Evolutionary conservation across 2,329 filamentous ascomycete genomes (phyloP).

Genomic region (Exophiala oligosperma): DNA sequence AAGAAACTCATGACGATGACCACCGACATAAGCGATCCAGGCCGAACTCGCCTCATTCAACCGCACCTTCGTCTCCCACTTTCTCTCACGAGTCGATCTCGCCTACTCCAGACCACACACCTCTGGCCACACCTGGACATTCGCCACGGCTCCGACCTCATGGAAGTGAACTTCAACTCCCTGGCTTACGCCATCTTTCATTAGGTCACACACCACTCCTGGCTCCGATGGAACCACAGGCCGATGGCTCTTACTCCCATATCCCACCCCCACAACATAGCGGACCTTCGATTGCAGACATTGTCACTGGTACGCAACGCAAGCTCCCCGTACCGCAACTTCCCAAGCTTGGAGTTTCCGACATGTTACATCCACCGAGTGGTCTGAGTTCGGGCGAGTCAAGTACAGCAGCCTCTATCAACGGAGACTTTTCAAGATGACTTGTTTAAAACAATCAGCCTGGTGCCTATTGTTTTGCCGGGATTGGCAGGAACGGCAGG

Average conservation of each 20-base stretch:
- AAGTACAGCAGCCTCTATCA: constrained; percentile 74
- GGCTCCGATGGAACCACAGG: constrained; percentile 68
- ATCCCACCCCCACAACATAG: constrained; percentile 54
- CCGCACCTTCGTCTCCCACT: constrained; percentile 90
- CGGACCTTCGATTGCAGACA: constrained; percentile 84
- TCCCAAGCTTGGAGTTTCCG: constrained; percentile 83
- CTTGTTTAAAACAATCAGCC: neutral
- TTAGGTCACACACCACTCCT: constrained; percentile 67
- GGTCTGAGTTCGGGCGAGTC: constrained; percentile 74
- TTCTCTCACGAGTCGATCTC: constrained; percentile 96
- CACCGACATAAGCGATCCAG: constrained; percentile 82
- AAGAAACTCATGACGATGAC: constrained; percentile 71
- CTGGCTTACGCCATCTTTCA: constrained; percentile 75
- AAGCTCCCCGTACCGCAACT: constrained; percentile 89
- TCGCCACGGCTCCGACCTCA: constrained; percentile 86
- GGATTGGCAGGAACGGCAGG: neutral
- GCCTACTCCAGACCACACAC: constrained; percentile 96
- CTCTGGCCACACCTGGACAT: constrained; percentile 93
- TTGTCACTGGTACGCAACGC: constrained; percentile 87
- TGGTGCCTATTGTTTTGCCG: neutral
- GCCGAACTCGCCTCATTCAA: constrained; percentile 92
- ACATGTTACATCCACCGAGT: constrained; percentile 69
- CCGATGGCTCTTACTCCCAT: constrained; percentile 60
- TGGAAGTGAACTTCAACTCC: constrained; percentile 74
- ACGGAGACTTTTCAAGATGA: constrained; percentile 53